phyloP scores from a whole-genome alignment of 306 rosid species.

The Hippophae gyantsensis region DNA sequence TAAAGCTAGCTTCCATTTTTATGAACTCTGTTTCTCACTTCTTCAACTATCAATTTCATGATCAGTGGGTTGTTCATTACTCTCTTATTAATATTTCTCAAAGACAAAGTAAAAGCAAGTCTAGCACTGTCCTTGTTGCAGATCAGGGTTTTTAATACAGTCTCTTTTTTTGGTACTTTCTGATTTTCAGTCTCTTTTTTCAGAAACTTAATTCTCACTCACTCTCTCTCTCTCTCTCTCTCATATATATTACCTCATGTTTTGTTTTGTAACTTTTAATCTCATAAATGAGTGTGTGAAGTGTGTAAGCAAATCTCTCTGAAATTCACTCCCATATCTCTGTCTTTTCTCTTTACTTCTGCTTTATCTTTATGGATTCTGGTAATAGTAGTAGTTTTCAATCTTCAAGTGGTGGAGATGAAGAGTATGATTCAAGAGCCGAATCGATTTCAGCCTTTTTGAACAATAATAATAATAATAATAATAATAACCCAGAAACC shows the following conservation, averaged over 20 bases:
- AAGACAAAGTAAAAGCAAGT: slow-evolving; percentile 32
- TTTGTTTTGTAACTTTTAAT: background rate
- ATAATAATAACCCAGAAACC: background rate
- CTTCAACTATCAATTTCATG: slow-evolving; percentile 22
- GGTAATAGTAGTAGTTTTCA: slow-evolving; percentile 80
- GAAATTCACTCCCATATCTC: background rate
- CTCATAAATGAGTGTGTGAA: slow-evolving; percentile 22
- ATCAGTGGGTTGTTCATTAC: slow-evolving; percentile 33
- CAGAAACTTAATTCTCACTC: too few species aligned
- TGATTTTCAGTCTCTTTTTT: too few species aligned
- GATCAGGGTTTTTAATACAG: slow-evolving; percentile 28
- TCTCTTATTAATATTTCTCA: slow-evolving; percentile 11
- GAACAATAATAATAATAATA: background rate
- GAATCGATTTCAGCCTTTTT: slow-evolving; percentile 48
- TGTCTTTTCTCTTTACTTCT: background rate
- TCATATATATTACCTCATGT: too few species aligned
- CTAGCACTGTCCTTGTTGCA: slow-evolving; percentile 11
- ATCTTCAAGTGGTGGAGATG: slow-evolving; percentile 85
- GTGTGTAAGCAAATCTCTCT: slow-evolving; percentile 23
- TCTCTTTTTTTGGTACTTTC: background rate
- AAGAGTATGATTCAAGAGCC: slow-evolving; percentile 79
- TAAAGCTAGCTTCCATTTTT: slow-evolving; percentile 11
- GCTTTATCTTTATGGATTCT: slow-evolving; percentile 51
- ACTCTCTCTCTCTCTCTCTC: too few species aligned
- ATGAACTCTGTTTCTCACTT: slow-evolving; percentile 10